phyloP scores from a whole-genome alignment of 495 filamentous ascomycete genomes.

The Penicillium lagena region DNA sequence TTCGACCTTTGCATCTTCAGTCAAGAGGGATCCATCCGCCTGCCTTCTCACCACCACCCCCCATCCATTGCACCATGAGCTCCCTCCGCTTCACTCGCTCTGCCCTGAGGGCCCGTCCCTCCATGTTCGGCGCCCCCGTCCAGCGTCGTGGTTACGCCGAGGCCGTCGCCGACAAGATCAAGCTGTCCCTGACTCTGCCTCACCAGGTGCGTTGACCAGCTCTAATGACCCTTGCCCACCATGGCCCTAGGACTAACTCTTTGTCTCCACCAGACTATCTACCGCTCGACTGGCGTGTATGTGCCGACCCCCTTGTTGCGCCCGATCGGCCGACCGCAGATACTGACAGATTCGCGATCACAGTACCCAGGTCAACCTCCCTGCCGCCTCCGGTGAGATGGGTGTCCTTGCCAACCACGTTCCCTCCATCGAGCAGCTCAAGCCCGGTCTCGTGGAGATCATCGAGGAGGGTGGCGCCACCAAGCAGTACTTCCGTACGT shows the following conservation, averaged over 20 bases:
- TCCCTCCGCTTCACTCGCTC: conserved; percentile 82
- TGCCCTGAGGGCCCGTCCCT: conserved; percentile 72
- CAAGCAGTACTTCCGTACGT: conserved; percentile 99
- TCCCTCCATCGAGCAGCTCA: conserved; percentile 97
- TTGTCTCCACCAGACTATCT: conserved; percentile 51
- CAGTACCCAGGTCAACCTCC: conserved; percentile 97
- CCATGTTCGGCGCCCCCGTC: conserved; percentile 59
- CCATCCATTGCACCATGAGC: conserved; percentile 64
- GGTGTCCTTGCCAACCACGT: conserved; percentile 99
- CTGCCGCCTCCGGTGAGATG: conserved; percentile 98
- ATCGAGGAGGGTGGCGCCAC: conserved; percentile 86
- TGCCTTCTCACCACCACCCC: conserved; percentile 6
- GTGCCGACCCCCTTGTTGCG: conserved; percentile 5
- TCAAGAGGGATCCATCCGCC: conserved; percentile 22
- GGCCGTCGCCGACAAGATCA: conserved; percentile 92
- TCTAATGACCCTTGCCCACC: conserved; percentile 3
- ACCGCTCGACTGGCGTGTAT: conserved; percentile 71
- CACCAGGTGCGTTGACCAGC: conserved; percentile 74
- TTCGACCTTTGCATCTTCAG: conserved; percentile 43
- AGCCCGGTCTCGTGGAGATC: conserved; percentile 90
- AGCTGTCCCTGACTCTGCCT: conserved; percentile 92
- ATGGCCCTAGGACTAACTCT: conserved; percentile 15
- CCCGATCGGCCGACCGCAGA: conserved; percentile 9
- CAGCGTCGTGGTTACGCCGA: conserved; percentile 91
- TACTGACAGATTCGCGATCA: conserved; percentile 33